phyloP scores from a whole-genome alignment of 2,329 filamentous ascomycete genomes.

The Clonostachys rosea region DNA sequence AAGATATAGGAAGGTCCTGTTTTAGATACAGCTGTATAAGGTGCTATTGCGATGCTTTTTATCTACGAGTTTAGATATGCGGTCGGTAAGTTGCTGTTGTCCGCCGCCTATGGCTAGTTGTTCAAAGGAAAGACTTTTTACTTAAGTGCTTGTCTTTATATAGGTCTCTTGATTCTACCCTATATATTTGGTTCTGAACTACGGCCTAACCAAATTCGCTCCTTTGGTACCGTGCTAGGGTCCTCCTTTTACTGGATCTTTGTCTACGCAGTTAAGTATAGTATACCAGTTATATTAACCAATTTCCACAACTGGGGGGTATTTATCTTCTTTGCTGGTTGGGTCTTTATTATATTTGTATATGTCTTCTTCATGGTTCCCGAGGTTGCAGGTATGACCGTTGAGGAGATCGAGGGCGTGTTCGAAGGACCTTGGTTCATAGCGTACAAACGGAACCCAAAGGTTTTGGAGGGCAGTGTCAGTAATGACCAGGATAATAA shows the following conservation, averaged over 20 bases:
- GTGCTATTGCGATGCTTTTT: slow-evolving; percentile 35
- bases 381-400: slow-evolving; percentile 26
- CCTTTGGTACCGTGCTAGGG: slow-evolving; percentile 33
- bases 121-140: no score
- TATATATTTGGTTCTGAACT: slow-evolving; percentile 38
- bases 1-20: slow-evolving; percentile 15
- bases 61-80: slow-evolving; percentile 38
- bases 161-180: slow-evolving; percentile 27
- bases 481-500: no score
- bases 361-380: slow-evolving; percentile 33
- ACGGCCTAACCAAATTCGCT: slow-evolving; percentile 37
- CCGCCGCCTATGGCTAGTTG: background rate
- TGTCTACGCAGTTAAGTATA: slow-evolving; percentile 26
- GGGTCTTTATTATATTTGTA: slow-evolving; percentile 25
- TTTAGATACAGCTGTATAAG: slow-evolving; percentile 20
- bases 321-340: slow-evolving; percentile 33
- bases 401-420: slow-evolving; percentile 29
- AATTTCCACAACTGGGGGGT: slow-evolving; percentile 31
- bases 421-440: slow-evolving; percentile 23
- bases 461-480: no score
- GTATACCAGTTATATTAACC: slow-evolving; percentile 23
- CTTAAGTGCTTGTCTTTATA: background rate
- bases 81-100: slow-evolving; percentile 10
- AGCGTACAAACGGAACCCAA: background rate
- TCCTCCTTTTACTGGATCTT: slow-evolving; percentile 25